A percentile compares a stretch with the other conserved stretches of the same genome.
These are phyloP conservation scores for Penicillium taxi DNA, from an alignment of 495 filamentous ascomycete genomes.

Conservation along the genomic window DNA sequence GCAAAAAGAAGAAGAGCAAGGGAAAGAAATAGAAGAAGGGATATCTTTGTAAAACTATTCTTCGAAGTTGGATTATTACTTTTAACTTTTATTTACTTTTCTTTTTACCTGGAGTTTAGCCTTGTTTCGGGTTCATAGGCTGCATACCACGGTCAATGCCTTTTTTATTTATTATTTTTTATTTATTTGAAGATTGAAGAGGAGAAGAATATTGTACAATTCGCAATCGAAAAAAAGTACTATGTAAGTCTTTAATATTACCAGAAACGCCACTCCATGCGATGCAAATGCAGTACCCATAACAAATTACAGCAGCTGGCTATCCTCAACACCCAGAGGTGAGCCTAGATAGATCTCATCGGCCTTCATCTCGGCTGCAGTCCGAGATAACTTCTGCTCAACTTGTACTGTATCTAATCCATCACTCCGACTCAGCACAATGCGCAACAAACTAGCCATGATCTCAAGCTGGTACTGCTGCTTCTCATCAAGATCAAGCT, in stretches of 20 bases:
- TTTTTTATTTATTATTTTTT: neutral
- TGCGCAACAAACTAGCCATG: constrained; percentile 42
- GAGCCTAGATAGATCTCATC: constrained; percentile 26
- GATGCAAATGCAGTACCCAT: constrained; percentile 3
- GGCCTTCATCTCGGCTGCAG: constrained; percentile 51
- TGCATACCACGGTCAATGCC: neutral
- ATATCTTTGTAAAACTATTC: constrained; percentile 13
- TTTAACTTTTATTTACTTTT: constrained; percentile 5
- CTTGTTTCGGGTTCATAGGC: neutral
- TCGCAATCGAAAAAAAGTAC: too few species aligned
- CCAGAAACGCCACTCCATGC: constrained; percentile 12
- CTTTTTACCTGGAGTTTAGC: neutral
- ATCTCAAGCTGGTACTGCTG: constrained; percentile 44
- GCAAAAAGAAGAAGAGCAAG: constrained; percentile 65
- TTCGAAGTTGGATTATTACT: constrained; percentile 3
- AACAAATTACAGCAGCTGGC: constrained; percentile 20
- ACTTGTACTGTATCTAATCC: constrained; percentile 22
- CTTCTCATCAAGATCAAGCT: constrained; percentile 34
- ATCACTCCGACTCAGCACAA: constrained; percentile 42
- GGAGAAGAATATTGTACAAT: too few species aligned
- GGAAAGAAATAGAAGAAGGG: constrained; percentile 58
- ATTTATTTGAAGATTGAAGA: neutral
- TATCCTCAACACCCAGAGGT: constrained; percentile 23
- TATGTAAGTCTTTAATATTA: constrained; percentile 8
- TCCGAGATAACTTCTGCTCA: constrained; percentile 37